These are phyloP conservation scores for Boletus patriciae DNA, from an alignment of 768 basidiomycete species.

Conservation along the genomic window DNA sequence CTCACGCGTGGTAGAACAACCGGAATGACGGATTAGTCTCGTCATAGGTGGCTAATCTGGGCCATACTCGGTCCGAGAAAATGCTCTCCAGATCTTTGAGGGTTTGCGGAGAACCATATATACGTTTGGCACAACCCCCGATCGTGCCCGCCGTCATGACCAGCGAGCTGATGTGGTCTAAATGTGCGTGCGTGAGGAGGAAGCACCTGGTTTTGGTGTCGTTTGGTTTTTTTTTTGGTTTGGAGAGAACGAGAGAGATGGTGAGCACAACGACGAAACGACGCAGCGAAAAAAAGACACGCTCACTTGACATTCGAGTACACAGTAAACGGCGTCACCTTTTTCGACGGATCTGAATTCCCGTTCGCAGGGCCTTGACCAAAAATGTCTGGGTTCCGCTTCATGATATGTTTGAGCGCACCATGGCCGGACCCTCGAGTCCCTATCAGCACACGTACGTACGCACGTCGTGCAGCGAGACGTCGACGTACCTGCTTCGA, in stretches of 20 bases:
- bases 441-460: not conserved
- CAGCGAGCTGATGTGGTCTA: conserved; percentile 86
- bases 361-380: conserved; percentile 19
- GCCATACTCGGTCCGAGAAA: conserved; percentile 83
- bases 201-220: conserved; percentile 56
- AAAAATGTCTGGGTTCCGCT: conserved; percentile 57
- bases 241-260: too few species aligned
- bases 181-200: conserved; percentile 84
- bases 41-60: conserved; percentile 75
- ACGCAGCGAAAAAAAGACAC: not conserved
- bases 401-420: conserved; percentile 63
- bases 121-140: conserved; percentile 56
- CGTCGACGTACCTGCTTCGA: conserved; percentile 77
- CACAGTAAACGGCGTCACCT: conserved; percentile 25
- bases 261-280: not conserved
- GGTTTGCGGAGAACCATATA: conserved; percentile 60
- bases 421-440: conserved; percentile 81
- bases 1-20: conserved; percentile 66
- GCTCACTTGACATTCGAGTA: conserved; percentile 37
- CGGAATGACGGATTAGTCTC: conserved; percentile 58
- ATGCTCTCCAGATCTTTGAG: conserved; percentile 68
- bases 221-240: too few species aligned
- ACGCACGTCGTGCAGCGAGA: not conserved
- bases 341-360: conserved; percentile 10
- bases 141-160: conserved; percentile 83